Conservation (phyloP, 139 green algal genomes). For the Pseudopediastrum boryanum region DNA sequence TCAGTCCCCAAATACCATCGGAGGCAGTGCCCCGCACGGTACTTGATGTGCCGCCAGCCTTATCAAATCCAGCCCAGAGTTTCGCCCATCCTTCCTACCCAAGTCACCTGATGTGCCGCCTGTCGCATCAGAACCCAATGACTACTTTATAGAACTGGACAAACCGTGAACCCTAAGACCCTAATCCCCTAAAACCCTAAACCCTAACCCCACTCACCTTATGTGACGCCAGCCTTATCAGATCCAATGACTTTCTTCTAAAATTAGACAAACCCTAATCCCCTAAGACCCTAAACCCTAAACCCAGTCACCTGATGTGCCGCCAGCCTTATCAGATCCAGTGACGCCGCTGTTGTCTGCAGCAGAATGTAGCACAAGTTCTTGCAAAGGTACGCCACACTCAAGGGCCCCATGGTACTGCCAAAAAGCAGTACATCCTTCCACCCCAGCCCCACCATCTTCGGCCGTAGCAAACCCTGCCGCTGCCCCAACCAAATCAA, state of each 20-base stretch:
- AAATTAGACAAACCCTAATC: background rate
- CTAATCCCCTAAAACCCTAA: background rate
- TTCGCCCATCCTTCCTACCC: background rate
- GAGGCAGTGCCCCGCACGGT: background rate
- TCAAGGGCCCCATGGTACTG: conserved; percentile 53
- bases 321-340: conserved; percentile 56
- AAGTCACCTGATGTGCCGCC: conserved; percentile 69
- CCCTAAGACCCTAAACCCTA: background rate
- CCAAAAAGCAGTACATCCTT: conserved; percentile 6
- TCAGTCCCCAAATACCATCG: background rate
- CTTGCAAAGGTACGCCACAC: conserved; percentile 69
- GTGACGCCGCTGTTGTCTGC: conserved; percentile 55
- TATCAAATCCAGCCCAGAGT: background rate
- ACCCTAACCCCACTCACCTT: background rate
- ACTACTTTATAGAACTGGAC: background rate
- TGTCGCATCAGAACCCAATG: conserved; percentile 52
- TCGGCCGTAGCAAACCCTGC: background rate
- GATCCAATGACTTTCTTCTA: background rate
- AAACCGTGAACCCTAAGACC: background rate
- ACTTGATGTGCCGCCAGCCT: background rate
- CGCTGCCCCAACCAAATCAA: background rate
- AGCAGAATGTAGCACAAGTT: conserved; percentile 67
- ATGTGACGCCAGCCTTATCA: background rate
- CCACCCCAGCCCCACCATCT: background rate
- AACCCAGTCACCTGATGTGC: conserved; percentile 59